Evolutionary conservation across 2,329 filamentous ascomycete species (phyloP).

Genomic region (Cephalotrichum gorgonifer): DNA sequence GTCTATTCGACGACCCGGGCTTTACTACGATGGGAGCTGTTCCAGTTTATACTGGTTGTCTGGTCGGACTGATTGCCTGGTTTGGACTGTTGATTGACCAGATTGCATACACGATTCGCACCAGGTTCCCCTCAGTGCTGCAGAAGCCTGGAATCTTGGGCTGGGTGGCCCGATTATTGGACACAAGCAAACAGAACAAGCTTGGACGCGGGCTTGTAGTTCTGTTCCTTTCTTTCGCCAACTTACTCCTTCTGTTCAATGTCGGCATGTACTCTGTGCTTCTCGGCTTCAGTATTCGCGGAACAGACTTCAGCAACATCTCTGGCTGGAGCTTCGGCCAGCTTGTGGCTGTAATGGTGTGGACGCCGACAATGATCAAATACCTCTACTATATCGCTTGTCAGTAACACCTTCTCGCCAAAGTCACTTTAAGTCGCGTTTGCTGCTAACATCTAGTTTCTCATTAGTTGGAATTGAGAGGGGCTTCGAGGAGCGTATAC

Average conservation of each 20-base stretch:
- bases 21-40: not conserved
- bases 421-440: not conserved
- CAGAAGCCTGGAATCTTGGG: not conserved
- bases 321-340: not conserved
- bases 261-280: not conserved
- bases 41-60: not conserved
- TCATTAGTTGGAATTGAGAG: not conserved
- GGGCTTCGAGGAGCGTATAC: not conserved
- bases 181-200: not conserved
- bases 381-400: conserved; percentile 1
- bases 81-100: not conserved
- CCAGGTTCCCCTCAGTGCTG: not conserved
- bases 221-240: not conserved
- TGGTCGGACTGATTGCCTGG: not conserved
- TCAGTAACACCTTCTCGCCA: not conserved
- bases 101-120: not conserved
- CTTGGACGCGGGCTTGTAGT: not conserved
- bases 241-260: not conserved
- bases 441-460: not conserved
- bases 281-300: not conserved
- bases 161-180: not conserved
- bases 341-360: not conserved
- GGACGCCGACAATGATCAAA: conserved; percentile 1
- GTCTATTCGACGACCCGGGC: not conserved
- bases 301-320: not conserved